Conservation (phyloP, 495 filamentous ascomycete species). For the Tuber calosporum region DNA sequence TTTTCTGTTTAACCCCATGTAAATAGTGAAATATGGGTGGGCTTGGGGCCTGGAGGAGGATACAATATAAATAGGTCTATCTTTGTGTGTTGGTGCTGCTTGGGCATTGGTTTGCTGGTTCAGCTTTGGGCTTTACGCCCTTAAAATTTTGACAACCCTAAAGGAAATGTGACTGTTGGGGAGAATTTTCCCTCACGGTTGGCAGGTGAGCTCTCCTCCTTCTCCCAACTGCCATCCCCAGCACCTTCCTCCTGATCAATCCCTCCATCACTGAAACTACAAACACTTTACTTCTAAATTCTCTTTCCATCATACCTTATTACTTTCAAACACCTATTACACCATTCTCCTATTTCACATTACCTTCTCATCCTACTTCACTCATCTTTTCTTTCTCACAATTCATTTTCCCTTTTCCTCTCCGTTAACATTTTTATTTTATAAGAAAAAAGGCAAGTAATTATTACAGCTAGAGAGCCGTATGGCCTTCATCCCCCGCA, state of each 20-base stretch:
- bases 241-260: not conserved
- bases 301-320: not conserved
- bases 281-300: not conserved
- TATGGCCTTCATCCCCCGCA: not conserved
- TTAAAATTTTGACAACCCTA: not conserved
- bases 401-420: not conserved
- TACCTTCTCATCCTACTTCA: not conserved
- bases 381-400: not conserved
- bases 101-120: not conserved
- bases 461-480: not conserved
- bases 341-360: not conserved
- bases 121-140: not conserved
- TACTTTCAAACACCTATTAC: not conserved
- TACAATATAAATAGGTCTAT: not conserved
- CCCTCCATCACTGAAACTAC: not conserved
- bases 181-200: not conserved
- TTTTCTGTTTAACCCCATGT: not conserved
- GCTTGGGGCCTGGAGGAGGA: not conserved
- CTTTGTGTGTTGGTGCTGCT: not conserved
- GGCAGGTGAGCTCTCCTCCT: not conserved
- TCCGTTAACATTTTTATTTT: not conserved
- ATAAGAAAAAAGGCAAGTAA: not conserved
- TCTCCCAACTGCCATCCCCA: not conserved
- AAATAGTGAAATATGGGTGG: not conserved
- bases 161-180: not conserved